Base-by-base conservation (phyloP, 169 alveolate species). In the Plasmodium reichenowi region DNA sequence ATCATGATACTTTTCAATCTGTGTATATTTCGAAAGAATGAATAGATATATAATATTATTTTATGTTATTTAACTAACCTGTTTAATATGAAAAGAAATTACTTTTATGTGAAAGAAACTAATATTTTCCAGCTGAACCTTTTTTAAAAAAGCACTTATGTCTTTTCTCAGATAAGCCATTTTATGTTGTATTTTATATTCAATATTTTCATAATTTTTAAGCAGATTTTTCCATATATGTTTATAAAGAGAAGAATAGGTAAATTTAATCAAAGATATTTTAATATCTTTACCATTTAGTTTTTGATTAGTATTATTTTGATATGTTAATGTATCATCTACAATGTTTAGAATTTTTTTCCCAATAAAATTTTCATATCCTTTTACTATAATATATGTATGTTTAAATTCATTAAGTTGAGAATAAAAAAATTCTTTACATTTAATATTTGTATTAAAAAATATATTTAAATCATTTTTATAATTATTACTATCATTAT, bases 311-410 rank as follows among this genome's bases (percentile, higher is more conserved):
- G 56, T 32, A 43, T 48, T 71, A 43, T 50, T 72, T 72, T 86
- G 92, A 50, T 71, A 72, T 62, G 71, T 70, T 47, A 86, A 24
- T 13, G 92, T 86, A 54, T 72, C 78, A 13, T 70, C 66, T 67
- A 72, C 88, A 50, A 86, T 86, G n/a, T n/a, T 70, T 43, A 60
- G 29, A 50, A 86, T 86, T 86, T 86, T 86, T 72, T 71, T 86
- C 6, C 92, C 92, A 12, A 86, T 86, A 48, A 32, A 86, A 54
- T 62, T 86, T 72, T 86, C 92, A 67, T 60, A 86, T 20, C 92
- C 92, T 67, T 58, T 70, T 13, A 86, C 88, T 64, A 86, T 86
- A 3, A 86, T 86, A 64, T 86, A 67, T 20, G 92, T 59, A 38
- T 22, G 56, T 26, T 47, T 6, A 86, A 86, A 86, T 15, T 70